Conservation (phyloP, 257 asterid genomes). For the Solanum infundibuliforme region DNA sequence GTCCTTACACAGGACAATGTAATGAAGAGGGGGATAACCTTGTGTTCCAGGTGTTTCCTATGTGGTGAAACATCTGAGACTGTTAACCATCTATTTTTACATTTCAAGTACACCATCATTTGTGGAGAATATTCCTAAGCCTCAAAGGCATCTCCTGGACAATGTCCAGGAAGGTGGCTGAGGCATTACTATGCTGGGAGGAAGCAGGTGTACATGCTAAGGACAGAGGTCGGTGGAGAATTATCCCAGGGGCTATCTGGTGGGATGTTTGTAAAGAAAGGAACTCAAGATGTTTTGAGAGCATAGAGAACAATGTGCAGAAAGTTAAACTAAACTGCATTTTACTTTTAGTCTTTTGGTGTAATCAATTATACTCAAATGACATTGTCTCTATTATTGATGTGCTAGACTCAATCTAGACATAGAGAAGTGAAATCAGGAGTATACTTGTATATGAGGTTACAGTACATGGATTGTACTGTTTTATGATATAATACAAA, state of each 20-base stretch:
- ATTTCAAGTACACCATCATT: neutral
- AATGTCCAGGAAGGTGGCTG: neutral
- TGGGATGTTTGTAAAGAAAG: neutral
- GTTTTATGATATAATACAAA: no score
- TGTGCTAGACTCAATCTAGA: neutral
- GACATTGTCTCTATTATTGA: neutral
- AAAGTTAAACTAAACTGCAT: neutral
- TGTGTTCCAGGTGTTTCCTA: neutral
- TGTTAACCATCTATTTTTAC: neutral
- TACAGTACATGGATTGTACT: neutral
- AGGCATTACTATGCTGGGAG: neutral
- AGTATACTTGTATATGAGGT: neutral
- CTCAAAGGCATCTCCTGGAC: neutral
- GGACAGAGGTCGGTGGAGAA: neutral
- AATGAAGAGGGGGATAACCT: neutral
- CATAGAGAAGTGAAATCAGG: neutral
- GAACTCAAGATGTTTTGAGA: neutral
- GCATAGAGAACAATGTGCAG: neutral
- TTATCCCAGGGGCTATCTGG: neutral
- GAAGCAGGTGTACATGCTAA: neutral
- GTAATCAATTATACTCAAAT: neutral
- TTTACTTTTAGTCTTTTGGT: neutral
- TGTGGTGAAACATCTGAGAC: neutral
- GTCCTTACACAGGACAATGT: neutral
- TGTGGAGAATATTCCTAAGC: neutral